phyloP scores from a whole-genome alignment of 495 filamentous ascomycete genomes.

The Talaromyces wortmannii region DNA sequence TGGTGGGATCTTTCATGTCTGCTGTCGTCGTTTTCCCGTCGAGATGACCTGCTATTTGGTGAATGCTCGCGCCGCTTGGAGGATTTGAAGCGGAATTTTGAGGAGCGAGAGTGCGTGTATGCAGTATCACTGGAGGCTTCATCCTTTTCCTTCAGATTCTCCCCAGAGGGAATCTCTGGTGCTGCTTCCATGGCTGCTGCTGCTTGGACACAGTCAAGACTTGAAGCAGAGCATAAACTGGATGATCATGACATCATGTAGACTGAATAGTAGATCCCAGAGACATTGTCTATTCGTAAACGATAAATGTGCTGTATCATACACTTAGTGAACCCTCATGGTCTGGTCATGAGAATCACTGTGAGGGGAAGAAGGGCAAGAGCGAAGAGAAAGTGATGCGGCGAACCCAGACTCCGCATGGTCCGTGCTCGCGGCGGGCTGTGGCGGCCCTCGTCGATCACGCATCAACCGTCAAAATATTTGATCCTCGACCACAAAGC shows the following conservation, averaged over 20 bases:
- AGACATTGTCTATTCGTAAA: too few species aligned
- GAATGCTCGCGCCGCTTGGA: conserved; percentile 17
- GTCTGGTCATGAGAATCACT: background rate
- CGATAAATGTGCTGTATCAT: too few species aligned
- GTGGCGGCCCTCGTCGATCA: background rate
- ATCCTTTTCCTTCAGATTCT: too few species aligned
- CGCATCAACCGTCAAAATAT: background rate
- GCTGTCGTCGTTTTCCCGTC: conserved; percentile 7
- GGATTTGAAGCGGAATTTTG: conserved; percentile 55
- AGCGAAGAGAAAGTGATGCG: background rate
- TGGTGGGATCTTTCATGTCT: conserved; percentile 5
- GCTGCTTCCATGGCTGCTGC: background rate
- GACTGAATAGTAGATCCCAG: too few species aligned
- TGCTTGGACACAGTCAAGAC: background rate
- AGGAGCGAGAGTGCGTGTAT: conserved; percentile 11
- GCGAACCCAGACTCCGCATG: conserved; percentile 6
- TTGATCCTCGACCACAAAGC: background rate
- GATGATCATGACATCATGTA: background rate
- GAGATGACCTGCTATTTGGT: background rate
- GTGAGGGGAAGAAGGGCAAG: background rate
- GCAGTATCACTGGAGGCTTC: too few species aligned
- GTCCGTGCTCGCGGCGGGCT: background rate
- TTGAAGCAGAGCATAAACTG: background rate
- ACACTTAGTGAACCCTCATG: too few species aligned
- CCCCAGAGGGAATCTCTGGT: background rate